phyloP scores from a whole-genome alignment of 78 protist species.

The Dictyostelium intermedium region DNA sequence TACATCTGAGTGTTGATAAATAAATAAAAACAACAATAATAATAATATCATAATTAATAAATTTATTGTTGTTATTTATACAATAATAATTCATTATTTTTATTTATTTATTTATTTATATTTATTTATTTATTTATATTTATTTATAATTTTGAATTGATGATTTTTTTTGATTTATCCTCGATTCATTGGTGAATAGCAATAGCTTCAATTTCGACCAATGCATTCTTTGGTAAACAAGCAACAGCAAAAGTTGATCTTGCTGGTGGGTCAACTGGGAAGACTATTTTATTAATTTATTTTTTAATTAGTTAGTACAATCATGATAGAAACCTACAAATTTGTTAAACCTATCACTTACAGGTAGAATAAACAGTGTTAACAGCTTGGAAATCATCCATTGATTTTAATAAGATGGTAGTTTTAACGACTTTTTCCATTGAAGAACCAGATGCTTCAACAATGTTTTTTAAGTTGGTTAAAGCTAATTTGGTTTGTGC shows the following conservation, averaged over 20 bases:
- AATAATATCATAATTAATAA: no score
- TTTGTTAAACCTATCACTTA: no score
- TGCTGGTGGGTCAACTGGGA: slow-evolving; percentile 79
- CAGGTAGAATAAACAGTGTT: slow-evolving; percentile 84
- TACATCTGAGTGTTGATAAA: no score
- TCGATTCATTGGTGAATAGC: slow-evolving; percentile 47
- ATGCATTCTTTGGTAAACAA: slow-evolving; percentile 72
- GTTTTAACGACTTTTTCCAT: slow-evolving; percentile 84
- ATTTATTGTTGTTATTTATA: no score
- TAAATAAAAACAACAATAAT: no score
- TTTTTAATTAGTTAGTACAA: neutral
- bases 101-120: no score
- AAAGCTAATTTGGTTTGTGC: slow-evolving; percentile 61
- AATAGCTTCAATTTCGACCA: slow-evolving; percentile 75
- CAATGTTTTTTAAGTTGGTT: slow-evolving; percentile 80
- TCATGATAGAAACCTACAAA: no score
- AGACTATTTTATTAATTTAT: slow-evolving; percentile 63
- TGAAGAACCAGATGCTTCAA: slow-evolving; percentile 85
- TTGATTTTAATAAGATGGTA: slow-evolving; percentile 82
- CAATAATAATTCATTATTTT: no score
- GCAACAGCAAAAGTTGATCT: slow-evolving; percentile 81
- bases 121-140: no score
- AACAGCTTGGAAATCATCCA: slow-evolving; percentile 87
- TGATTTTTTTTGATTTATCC: neutral
- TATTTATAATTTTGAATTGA: neutral